These are phyloP conservation scores for Hysterium pulicare DNA, from an alignment of 2,329 filamentous ascomycete genomes.

Conservation along the genomic window DNA sequence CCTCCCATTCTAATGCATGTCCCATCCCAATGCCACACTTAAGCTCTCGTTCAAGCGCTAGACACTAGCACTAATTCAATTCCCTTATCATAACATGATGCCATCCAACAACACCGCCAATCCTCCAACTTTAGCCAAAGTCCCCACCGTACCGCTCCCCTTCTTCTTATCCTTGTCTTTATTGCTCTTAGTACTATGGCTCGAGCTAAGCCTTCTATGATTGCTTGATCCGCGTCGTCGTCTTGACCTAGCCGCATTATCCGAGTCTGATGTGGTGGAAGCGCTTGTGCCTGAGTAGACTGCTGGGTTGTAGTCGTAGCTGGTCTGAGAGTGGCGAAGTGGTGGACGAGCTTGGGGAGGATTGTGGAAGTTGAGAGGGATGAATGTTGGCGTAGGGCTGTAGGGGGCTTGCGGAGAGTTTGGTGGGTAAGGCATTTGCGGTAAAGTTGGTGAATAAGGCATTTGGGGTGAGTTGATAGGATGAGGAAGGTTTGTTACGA, in stretches of 20 bases:
- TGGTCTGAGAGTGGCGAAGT: conserved; percentile 14
- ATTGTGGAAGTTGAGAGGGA: conserved; percentile 5
- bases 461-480: not conserved
- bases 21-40: no score
- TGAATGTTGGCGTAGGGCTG: not conserved
- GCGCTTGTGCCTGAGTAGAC: no score
- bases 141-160: conserved; percentile 22
- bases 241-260: conserved; percentile 11
- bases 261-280: conserved; percentile 24
- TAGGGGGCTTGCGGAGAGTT: conserved; percentile 4
- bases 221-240: conserved; percentile 11
- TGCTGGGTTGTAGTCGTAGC: no score
- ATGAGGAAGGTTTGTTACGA: not conserved
- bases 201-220: not conserved
- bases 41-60: no score
- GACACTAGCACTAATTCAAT: no score
- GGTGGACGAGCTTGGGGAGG: conserved; percentile 10
- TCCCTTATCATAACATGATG: conserved; percentile 2
- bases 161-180: conserved; percentile 11
- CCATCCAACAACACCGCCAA: conserved; percentile 37
- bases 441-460: conserved; percentile 2
- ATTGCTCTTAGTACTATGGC: conserved; percentile 11
- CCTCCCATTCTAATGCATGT: no score
- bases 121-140: conserved; percentile 35
- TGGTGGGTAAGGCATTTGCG: not conserved